These are phyloP conservation scores for Plasmodium adleri DNA, from an alignment of 169 alveolate genomes.

Conservation along the genomic window DNA sequence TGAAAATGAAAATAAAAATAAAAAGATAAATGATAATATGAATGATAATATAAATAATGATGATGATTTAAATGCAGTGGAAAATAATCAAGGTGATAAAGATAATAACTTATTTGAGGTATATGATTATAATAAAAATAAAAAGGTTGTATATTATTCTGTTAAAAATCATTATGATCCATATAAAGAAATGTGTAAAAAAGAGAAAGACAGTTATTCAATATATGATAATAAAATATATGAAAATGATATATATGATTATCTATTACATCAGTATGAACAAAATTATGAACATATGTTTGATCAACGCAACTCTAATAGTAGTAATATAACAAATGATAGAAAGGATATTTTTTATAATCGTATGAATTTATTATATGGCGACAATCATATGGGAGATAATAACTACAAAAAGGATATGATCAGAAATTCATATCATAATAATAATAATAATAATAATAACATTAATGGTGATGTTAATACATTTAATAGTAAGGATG, in stretches of 20 bases:
- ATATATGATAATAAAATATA: slow-evolving; percentile 22
- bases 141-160: slow-evolving; percentile 42
- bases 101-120: slow-evolving; percentile 49
- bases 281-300: slow-evolving; percentile 19
- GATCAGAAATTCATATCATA: not conserved
- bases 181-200: slow-evolving; percentile 40
- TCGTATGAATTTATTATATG: not conserved
- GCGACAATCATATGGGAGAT: not conserved
- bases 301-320: not conserved
- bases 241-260: slow-evolving; percentile 63
- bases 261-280: slow-evolving; percentile 51
- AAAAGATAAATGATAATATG: too few relatives aligned
- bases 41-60: too few relatives aligned
- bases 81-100: not conserved
- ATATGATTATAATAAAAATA: slow-evolving; percentile 41
- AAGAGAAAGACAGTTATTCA: slow-evolving; percentile 14
- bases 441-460: not conserved
- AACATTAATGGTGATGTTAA: not conserved
- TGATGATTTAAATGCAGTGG: not conserved
- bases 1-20: too few relatives aligned
- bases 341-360: slow-evolving; percentile 22
- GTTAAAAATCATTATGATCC: slow-evolving; percentile 67
- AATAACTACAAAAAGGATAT: not conserved
- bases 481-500: not conserved
- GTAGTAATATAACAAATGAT: not conserved